Evolutionary conservation across 257 asterid species (phyloP).

Genomic region (Ophiorrhiza pumila): DNA sequence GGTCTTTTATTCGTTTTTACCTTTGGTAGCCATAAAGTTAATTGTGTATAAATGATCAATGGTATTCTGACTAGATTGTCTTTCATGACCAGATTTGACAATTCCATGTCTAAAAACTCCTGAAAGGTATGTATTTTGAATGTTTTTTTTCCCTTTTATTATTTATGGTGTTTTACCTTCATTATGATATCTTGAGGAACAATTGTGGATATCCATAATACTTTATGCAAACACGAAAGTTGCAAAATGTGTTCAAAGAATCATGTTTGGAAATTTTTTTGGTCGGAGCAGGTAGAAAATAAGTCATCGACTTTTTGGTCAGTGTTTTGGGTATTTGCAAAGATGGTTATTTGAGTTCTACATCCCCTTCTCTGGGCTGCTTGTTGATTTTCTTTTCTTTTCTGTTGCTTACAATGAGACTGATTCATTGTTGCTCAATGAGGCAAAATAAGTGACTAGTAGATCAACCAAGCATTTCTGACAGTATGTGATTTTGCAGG

Average conservation of each 20-base stretch:
- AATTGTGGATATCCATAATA: neutral
- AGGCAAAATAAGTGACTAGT: no score
- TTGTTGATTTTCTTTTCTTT: neutral
- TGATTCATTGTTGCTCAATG: neutral
- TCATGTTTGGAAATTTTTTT: neutral
- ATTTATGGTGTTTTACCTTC: neutral
- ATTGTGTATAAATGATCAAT: neutral
- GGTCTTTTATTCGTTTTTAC: conserved; percentile 8
- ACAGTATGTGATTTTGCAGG: neutral
- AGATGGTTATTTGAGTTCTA: neutral
- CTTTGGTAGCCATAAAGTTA: neutral
- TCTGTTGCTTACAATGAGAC: neutral
- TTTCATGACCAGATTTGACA: conserved; percentile 56
- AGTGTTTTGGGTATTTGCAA: neutral
- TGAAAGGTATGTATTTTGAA: conserved; percentile 51
- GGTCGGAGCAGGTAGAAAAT: neutral
- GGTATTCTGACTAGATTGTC: neutral
- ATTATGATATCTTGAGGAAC: neutral
- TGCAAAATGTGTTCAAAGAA: neutral
- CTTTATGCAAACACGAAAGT: neutral
- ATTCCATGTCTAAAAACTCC: conserved; percentile 89
- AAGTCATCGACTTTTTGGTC: neutral
- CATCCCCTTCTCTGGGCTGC: neutral
- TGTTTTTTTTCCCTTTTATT: neutral
- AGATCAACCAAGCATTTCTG: neutral